A percentile compares a stretch with the other conserved stretches of the same genome.
Conservation (phyloP, 1,284 basidiomycete species). For the Coniferiporia sulphurascens region DNA sequence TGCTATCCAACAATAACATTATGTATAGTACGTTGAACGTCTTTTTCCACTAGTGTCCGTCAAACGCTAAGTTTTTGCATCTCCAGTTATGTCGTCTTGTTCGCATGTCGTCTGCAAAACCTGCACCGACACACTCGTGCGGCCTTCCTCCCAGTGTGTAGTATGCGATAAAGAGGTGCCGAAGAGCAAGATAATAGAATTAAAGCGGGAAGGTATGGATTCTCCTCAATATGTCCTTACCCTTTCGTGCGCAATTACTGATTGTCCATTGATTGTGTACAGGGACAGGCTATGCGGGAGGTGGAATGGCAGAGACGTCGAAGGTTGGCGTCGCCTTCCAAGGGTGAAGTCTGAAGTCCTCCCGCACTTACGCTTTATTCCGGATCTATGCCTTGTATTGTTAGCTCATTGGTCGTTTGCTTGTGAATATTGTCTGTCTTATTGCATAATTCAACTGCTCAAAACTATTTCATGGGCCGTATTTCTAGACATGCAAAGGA, state of each 20-base stretch:
- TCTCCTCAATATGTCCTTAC: neutral
- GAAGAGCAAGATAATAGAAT: constrained; percentile 67
- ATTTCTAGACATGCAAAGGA: too few species aligned
- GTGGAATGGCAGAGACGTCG: constrained; percentile 82
- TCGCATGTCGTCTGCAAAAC: constrained; percentile 85
- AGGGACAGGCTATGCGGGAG: constrained; percentile 88
- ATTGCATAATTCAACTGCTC: too few species aligned
- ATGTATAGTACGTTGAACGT: constrained; percentile 54
- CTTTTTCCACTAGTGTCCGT: neutral
- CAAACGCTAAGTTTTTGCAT: neutral
- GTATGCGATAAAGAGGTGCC: constrained; percentile 67
- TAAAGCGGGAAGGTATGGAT: constrained; percentile 73
- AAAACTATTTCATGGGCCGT: too few species aligned
- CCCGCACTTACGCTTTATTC: too few species aligned
- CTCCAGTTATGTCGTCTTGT: constrained; percentile 71
- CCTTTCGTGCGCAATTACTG: constrained; percentile 9
- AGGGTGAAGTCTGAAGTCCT: too few species aligned
- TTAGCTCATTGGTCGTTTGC: too few species aligned
- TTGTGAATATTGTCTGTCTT: too few species aligned
- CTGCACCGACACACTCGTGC: constrained; percentile 79
- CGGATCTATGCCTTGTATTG: too few species aligned
- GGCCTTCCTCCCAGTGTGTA: constrained; percentile 70
- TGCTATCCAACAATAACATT: constrained; percentile 71
- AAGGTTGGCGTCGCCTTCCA: constrained; percentile 75
- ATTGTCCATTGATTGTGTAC: constrained; percentile 5